A percentile compares a stretch with the other conserved stretches of the same genome.
Evolutionary conservation across 768 basidiomycete genomes (phyloP).

Genomic region (Lactifluus rugatus): DNA sequence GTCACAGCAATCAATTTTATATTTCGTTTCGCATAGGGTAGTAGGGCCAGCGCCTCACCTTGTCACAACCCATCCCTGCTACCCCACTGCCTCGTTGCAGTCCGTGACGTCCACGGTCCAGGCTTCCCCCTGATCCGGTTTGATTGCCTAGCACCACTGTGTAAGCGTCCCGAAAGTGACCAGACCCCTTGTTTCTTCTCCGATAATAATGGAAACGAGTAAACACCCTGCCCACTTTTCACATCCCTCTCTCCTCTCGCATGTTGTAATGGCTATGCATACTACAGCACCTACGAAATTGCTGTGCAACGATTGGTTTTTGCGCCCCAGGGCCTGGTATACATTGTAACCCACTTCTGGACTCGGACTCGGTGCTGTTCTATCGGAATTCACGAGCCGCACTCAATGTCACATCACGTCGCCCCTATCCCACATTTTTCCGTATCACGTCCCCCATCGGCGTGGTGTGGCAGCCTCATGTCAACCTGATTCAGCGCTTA

Average conservation of each 20-base stretch:
- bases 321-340: neutral
- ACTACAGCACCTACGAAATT: neutral
- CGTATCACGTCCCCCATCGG: constrained; percentile 14
- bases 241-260: neutral
- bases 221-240: too few relatives aligned
- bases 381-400: constrained; percentile 6
- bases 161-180: neutral
- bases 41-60: neutral
- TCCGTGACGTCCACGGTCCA: constrained; percentile 1
- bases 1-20: neutral
- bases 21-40: neutral
- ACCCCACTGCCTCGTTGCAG: constrained; percentile 2
- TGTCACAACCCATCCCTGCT: neutral
- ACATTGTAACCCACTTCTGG: neutral
- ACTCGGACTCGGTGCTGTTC: constrained; percentile 1
- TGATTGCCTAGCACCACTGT: constrained; percentile 1
- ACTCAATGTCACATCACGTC: constrained; percentile 12
- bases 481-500: constrained; percentile 12
- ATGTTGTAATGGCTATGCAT: neutral
- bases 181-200: constrained; percentile 3
- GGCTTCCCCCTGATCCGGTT: constrained; percentile 4
- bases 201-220: constrained; percentile 10
- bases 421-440: constrained; percentile 16
- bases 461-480: constrained; percentile 18
- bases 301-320: neutral